Evolutionary conservation across 176 grass and related monocot genomes (phyloP).

Genomic region (Coix lacrymajobi): DNA sequence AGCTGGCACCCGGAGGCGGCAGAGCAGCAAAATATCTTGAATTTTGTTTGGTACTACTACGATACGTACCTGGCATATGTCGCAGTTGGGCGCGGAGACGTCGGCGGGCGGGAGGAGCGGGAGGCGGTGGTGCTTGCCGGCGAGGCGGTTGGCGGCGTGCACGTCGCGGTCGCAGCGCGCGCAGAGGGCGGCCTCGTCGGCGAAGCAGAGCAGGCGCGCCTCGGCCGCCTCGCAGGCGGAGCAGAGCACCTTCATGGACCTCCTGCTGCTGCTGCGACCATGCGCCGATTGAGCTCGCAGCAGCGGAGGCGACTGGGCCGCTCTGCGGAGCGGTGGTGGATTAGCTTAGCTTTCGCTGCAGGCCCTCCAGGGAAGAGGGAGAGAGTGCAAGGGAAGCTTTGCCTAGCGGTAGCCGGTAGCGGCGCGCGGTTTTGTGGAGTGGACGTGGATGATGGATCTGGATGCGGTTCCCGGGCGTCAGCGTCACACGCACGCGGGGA

Average conservation of each 20-base stretch:
- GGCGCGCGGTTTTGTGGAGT: conserved; percentile 14
- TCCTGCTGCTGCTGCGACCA: neutral
- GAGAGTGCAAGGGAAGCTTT: neutral
- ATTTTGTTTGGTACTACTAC: neutral
- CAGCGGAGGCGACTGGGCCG: neutral
- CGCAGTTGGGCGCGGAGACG: conserved; percentile 41
- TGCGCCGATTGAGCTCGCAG: neutral
- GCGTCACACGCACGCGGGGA: neutral
- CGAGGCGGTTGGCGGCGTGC: conserved; percentile 89
- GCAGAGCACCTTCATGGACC: conserved; percentile 88
- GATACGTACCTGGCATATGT: conserved; percentile 85
- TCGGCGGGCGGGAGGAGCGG: conserved; percentile 34
- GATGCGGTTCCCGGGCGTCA: neutral
- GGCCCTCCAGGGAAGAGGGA: no score
- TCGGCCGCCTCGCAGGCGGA: conserved; percentile 85
- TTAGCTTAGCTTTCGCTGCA: neutral
- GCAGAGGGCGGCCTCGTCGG: conserved; percentile 95
- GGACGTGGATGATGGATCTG: neutral
- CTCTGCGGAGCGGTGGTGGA: neutral
- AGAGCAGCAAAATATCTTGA: neutral
- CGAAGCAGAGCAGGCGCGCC: conserved; percentile 85
- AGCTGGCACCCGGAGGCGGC: no score
- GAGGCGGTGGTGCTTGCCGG: conserved; percentile 86
- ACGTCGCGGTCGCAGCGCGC: conserved; percentile 73
- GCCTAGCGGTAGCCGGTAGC: neutral